These are phyloP conservation scores for Fusarium tuaranense DNA, from an alignment of 2,329 filamentous ascomycete genomes.

Conservation along the genomic window DNA sequence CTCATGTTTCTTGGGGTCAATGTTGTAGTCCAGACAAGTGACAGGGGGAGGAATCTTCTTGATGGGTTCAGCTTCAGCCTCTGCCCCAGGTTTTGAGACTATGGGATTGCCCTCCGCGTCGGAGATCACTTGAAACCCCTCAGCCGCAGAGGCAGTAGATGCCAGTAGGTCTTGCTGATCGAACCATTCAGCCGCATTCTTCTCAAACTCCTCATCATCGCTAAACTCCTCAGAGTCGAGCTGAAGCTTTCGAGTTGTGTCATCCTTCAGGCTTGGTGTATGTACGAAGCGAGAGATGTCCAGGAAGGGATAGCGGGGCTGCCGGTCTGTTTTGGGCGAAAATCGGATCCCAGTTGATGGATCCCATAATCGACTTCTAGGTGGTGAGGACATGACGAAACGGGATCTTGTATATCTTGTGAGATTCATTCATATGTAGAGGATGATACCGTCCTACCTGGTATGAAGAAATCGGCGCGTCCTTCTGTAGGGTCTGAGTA, in stretches of 20 bases:
- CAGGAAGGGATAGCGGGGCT: slow-evolving; percentile 42
- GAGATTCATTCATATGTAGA: slow-evolving; percentile 16
- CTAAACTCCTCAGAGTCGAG: slow-evolving; percentile 33
- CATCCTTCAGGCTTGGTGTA: slow-evolving; percentile 7
- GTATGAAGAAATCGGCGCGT: slow-evolving; percentile 22
- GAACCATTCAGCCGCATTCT: slow-evolving; percentile 41
- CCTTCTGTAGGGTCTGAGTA: slow-evolving; percentile 39
- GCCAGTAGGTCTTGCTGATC: slow-evolving; percentile 36
- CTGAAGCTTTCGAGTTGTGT: background rate
- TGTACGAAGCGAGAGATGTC: slow-evolving; percentile 45
- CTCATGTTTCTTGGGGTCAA: slow-evolving; percentile 46
- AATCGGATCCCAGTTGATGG: slow-evolving; percentile 48
- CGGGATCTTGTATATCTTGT: slow-evolving; percentile 14
- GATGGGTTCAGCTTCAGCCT: background rate
- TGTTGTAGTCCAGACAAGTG: slow-evolving; percentile 46
- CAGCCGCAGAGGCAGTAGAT: slow-evolving; percentile 2
- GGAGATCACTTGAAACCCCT: slow-evolving; percentile 8
- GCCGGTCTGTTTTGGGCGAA: slow-evolving; percentile 32
- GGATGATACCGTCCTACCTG: slow-evolving; percentile 27
- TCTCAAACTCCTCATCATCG: slow-evolving; percentile 43
- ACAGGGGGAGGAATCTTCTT: slow-evolving; percentile 36
- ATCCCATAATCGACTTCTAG: slow-evolving; percentile 45
- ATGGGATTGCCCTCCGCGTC: slow-evolving; percentile 9
- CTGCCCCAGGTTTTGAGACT: background rate
- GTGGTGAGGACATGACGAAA: slow-evolving; percentile 33